These are phyloP conservation scores for Salvia rosmarinus DNA, from an alignment of 257 asterid species.

Conservation along the genomic window DNA sequence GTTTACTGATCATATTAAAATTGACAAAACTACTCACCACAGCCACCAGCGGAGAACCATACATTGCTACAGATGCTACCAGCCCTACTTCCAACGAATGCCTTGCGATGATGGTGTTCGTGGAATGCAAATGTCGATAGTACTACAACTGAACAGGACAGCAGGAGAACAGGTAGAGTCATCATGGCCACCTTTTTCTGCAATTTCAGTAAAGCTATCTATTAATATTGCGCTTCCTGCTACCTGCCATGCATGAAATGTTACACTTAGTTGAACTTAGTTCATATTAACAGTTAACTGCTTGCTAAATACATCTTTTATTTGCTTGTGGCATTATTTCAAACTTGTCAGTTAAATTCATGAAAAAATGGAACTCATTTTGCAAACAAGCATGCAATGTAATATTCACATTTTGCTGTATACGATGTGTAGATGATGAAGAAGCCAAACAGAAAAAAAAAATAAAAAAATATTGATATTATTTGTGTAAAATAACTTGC, in stretches of 20 bases:
- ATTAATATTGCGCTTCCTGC: neutral
- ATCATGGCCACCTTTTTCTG: constrained; percentile 61
- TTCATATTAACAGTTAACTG: neutral
- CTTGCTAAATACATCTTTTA: no score
- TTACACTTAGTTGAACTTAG: neutral
- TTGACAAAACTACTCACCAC: constrained; percentile 50
- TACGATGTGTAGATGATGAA: neutral
- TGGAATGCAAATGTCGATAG: constrained; percentile 53
- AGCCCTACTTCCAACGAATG: constrained; percentile 74
- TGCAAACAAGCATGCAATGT: constrained; percentile 1
- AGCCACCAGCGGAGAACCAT: constrained; percentile 71
- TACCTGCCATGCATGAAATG: constrained; percentile 13
- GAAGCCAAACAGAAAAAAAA: neutral
- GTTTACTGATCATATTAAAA: neutral
- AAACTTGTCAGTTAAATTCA: constrained; percentile 2
- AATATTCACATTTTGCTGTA: neutral
- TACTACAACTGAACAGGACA: constrained; percentile 42
- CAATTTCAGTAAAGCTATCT: constrained; percentile 9
- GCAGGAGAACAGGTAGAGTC: constrained; percentile 43
- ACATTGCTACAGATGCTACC: constrained; percentile 75
- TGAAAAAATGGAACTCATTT: neutral
- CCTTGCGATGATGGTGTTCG: constrained; percentile 62
- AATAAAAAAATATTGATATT: neutral
- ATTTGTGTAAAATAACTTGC: constrained; percentile 44
- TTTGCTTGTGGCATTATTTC: neutral